phyloP scores from a whole-genome alignment of 2,329 filamentous ascomycete species.

The Hypoxylon sp. region DNA sequence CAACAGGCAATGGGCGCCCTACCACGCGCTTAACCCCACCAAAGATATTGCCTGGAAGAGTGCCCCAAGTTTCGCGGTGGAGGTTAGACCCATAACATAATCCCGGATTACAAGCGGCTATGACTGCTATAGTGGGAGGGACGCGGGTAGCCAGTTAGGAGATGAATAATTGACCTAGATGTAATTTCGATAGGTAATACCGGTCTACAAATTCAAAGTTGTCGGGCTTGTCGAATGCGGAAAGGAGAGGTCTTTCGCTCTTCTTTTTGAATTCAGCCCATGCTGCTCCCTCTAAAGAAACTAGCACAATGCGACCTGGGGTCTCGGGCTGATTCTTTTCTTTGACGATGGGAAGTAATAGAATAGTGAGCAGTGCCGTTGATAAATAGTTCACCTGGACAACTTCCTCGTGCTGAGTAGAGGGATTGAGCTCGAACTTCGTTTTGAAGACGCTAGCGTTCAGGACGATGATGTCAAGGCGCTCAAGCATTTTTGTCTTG shows the following conservation, averaged over 20 bases:
- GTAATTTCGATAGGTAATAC: slow-evolving; percentile 41
- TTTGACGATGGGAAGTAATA: slow-evolving; percentile 63
- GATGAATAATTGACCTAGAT: slow-evolving; percentile 50
- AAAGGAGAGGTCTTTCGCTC: slow-evolving; percentile 4
- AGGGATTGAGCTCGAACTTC: slow-evolving; percentile 11
- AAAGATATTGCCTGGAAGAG: slow-evolving; percentile 7
- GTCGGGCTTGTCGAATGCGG: slow-evolving; percentile 16
- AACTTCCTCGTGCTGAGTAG: slow-evolving; percentile 58
- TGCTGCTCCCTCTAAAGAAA: slow-evolving; percentile 43
- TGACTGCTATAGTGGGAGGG: slow-evolving; percentile 1
- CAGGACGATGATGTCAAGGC: slow-evolving; percentile 58
- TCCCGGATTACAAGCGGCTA: slow-evolving; percentile 12
- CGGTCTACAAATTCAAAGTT: slow-evolving; percentile 25
- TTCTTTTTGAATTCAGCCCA: slow-evolving; percentile 31
- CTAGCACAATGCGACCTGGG: slow-evolving; percentile 35
- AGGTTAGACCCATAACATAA: slow-evolving; percentile 14
- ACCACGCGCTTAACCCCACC: slow-evolving; percentile 7
- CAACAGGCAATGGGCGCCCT: neutral
- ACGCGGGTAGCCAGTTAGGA: slow-evolving; percentile 47
- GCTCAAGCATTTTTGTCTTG: slow-evolving; percentile 51
- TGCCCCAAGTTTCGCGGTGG: neutral
- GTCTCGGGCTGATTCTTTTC: slow-evolving; percentile 16
- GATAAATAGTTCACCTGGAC: slow-evolving; percentile 67
- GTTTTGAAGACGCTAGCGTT: slow-evolving; percentile 52
- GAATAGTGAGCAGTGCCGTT: slow-evolving; percentile 62